Percentiles rank a stretch among this genome's conserved stretches.
Conservation (phyloP, 2,329 filamentous ascomycete species). For the Cercospora sp. region DNA sequence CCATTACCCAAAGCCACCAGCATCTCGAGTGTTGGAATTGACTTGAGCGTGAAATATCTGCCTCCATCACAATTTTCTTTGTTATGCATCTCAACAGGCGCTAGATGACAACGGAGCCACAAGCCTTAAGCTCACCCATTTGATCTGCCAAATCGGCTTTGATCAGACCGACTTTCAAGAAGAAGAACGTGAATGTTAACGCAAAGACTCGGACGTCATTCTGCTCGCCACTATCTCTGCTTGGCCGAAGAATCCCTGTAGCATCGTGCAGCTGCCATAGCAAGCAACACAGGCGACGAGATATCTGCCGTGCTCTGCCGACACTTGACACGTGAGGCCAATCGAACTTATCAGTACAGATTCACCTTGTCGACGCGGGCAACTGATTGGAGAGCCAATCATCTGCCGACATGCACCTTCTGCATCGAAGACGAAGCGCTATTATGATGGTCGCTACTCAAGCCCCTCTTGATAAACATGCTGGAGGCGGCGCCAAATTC, state of each 20-base stretch:
- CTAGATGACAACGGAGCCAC: background rate
- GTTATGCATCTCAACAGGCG: background rate
- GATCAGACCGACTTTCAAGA: background rate
- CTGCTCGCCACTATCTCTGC: constrained; percentile 1
- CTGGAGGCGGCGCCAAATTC: background rate
- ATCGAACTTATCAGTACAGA: background rate
- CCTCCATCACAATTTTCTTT: background rate
- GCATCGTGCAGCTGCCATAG: constrained; percentile 8
- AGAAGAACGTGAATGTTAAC: background rate
- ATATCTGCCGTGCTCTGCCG: background rate
- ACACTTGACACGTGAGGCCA: background rate
- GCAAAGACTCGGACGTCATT: background rate
- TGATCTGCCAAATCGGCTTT: too few species aligned
- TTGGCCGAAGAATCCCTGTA: constrained; percentile 8
- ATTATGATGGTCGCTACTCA: too few species aligned
- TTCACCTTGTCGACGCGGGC: background rate
- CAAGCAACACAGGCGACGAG: constrained; percentile 5
- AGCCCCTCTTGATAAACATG: too few species aligned
- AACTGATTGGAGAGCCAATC: background rate
- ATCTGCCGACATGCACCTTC: background rate
- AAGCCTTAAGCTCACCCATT: background rate
- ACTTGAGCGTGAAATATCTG: background rate
- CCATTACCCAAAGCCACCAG: too few species aligned
- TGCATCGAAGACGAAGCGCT: background rate
- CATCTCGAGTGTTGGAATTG: background rate